Percentiles rank a stretch among this genome's conserved stretches.
Evolutionary conservation across 441 rosid genomes (phyloP).

Genomic region (Macaranga tanarius): DNA sequence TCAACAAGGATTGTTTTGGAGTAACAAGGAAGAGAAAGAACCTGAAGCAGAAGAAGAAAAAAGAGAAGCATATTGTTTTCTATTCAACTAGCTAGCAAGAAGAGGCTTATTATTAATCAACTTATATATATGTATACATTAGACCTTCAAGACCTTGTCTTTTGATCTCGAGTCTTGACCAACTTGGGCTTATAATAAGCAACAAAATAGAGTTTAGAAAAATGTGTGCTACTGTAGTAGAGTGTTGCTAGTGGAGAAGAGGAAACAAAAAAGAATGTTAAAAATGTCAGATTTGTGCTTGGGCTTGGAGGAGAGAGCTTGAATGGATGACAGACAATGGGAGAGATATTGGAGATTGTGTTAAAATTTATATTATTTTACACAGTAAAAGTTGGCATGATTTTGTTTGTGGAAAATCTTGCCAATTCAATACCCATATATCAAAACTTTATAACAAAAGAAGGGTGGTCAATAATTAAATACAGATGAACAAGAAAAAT

Average conservation of each 20-base stretch:
- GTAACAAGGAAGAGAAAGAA: slow-evolving; percentile 38
- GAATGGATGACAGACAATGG: slow-evolving; percentile 38
- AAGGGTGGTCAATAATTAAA: not conserved
- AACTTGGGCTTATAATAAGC: not conserved
- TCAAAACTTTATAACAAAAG: not conserved
- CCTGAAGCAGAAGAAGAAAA: slow-evolving; percentile 30
- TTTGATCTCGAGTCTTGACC: too few relatives aligned
- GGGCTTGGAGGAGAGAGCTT: slow-evolving; percentile 23
- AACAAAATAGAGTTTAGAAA: slow-evolving; percentile 18
- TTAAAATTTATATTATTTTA: slow-evolving; percentile 7
- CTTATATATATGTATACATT: too few relatives aligned
- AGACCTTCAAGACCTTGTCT: not conserved
- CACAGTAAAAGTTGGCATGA: slow-evolving; percentile 41
- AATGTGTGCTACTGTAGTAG: slow-evolving; percentile 17
- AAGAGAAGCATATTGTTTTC: slow-evolving; percentile 22
- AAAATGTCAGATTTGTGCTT: slow-evolving; percentile 29
- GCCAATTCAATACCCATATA: not conserved
- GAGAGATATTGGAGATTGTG: slow-evolving; percentile 25
- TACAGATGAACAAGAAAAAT: not conserved
- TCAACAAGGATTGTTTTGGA: slow-evolving; percentile 60
- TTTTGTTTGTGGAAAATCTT: slow-evolving; percentile 38
- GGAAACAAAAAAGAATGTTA: not conserved
- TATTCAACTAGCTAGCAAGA: too few relatives aligned
- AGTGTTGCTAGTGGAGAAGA: not conserved
- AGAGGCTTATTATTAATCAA: not conserved